Conservation (phyloP, 208 protist genomes). For the Phytomonas sp. region DNA sequence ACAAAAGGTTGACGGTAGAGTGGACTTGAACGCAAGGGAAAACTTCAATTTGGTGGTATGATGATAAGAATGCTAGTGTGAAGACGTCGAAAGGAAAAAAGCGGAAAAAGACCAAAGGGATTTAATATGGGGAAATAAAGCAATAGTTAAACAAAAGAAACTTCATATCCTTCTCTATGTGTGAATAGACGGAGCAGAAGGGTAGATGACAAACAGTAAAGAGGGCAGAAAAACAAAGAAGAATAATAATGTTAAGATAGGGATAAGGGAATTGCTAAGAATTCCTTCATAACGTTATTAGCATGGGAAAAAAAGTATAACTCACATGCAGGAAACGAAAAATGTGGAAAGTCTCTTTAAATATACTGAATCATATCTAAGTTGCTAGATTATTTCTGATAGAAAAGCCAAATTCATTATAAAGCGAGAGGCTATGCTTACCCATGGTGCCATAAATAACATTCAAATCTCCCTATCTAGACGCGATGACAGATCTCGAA, state of each 20-base stretch:
- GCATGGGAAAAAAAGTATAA: background rate
- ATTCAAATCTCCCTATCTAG: background rate
- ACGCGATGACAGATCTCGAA: background rate
- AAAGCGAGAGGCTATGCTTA: background rate
- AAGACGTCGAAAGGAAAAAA: constrained; percentile 1
- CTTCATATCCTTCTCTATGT: background rate
- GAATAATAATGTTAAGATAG: constrained; percentile 5
- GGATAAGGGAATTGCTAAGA: background rate
- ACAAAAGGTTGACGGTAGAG: too few species aligned
- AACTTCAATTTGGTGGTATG: too few species aligned
- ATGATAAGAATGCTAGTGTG: background rate
- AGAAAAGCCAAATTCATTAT: background rate
- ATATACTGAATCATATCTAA: background rate
- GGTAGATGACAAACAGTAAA: background rate
- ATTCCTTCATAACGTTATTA: constrained; percentile 4
- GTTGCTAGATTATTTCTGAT: background rate
- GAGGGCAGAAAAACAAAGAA: constrained; percentile 10
- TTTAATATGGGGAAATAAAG: constrained; percentile 10
- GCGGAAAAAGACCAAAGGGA: constrained; percentile 6
- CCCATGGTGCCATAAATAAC: background rate
- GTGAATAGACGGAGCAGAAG: background rate
- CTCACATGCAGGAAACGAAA: too few species aligned
- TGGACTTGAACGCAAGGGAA: too few species aligned
- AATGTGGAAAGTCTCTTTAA: background rate
- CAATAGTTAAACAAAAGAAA: constrained; percentile 1